These are phyloP conservation scores for Apiotrichum mycotoxinovorans DNA, from an alignment of 1,284 basidiomycete species.

Conservation along the genomic window DNA sequence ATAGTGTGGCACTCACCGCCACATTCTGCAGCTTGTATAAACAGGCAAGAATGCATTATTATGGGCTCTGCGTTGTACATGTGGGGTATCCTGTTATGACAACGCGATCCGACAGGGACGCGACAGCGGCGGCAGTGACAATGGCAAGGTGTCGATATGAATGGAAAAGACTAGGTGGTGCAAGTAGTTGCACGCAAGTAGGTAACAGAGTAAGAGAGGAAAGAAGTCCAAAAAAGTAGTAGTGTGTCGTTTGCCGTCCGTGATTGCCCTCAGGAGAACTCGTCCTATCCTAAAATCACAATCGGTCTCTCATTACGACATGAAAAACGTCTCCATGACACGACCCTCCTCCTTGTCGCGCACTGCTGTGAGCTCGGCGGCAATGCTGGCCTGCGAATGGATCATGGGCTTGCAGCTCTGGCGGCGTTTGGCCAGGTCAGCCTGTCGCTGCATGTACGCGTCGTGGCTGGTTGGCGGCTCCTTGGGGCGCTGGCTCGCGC, in stretches of 20 bases:
- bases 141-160: too few relatives aligned
- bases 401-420: conserved; percentile 29
- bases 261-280: neutral
- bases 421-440: conserved; percentile 26
- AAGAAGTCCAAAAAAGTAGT: too few relatives aligned
- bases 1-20: too few relatives aligned
- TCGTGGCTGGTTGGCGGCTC: conserved; percentile 38
- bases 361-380: conserved; percentile 30
- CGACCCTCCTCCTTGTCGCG: conserved; percentile 34
- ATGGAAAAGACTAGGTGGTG: too few relatives aligned
- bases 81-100: neutral
- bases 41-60: neutral
- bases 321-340: conserved; percentile 44
- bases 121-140: too few relatives aligned
- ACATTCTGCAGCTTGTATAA: too few relatives aligned
- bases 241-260: too few relatives aligned
- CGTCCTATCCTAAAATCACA: too few relatives aligned
- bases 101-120: neutral
- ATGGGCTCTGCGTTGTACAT: neutral
- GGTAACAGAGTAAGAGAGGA: too few relatives aligned
- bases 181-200: too few relatives aligned
- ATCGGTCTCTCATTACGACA: conserved; percentile 25
- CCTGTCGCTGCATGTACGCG: conserved; percentile 31
- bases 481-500: conserved; percentile 18
- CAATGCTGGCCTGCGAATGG: conserved; percentile 32